Evolutionary conservation across 768 basidiomycete species (phyloP).

Genomic region (Lyophyllum shimeji): DNA sequence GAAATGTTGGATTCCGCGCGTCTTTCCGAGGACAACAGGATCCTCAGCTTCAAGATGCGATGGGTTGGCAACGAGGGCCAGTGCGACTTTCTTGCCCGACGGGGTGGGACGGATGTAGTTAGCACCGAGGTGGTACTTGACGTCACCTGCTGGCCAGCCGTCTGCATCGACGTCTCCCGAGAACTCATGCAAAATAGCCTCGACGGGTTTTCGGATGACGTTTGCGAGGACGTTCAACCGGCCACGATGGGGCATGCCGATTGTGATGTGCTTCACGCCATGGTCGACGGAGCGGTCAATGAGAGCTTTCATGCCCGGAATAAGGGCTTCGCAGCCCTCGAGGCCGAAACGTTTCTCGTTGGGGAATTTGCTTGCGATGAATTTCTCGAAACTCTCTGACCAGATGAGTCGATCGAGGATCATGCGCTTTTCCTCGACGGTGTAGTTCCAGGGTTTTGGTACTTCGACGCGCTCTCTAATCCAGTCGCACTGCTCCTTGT

Average conservation of each 20-base stretch:
- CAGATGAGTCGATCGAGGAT: slow-evolving; percentile 98
- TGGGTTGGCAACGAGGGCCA: slow-evolving; percentile 97
- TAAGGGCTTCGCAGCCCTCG: slow-evolving; percentile 95
- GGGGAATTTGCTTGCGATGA: slow-evolving; percentile 97
- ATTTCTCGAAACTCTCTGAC: slow-evolving; percentile 99
- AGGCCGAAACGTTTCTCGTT: slow-evolving; percentile 99
- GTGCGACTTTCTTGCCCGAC: slow-evolving; percentile 94
- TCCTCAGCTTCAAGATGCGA: slow-evolving; percentile 98
- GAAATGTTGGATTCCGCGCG: slow-evolving; percentile 94
- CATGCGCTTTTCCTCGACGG: slow-evolving; percentile 97
- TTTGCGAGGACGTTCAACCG: slow-evolving; percentile 97
- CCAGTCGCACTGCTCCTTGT: slow-evolving; percentile 99
- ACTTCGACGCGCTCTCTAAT: slow-evolving; percentile 94
- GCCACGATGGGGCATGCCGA: slow-evolving; percentile 99
- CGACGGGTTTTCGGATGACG: slow-evolving; percentile 97
- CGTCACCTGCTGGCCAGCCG: slow-evolving; percentile 89
- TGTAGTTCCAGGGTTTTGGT: slow-evolving; percentile 97
- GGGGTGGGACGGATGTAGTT: slow-evolving; percentile 99
- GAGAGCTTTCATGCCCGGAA: slow-evolving; percentile 99
- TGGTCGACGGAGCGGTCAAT: slow-evolving; percentile 97
- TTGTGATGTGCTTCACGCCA: slow-evolving; percentile 93
- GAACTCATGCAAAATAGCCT: slow-evolving; percentile 98
- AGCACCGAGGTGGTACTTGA: slow-evolving; percentile 98
- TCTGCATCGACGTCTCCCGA: slow-evolving; percentile 64
- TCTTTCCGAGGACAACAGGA: slow-evolving; percentile 98